Percentiles rank a stretch among this genome's conserved stretches.
Evolutionary conservation across 805 yeast species (phyloP).

Genomic region (Candida methanosorbosa): DNA sequence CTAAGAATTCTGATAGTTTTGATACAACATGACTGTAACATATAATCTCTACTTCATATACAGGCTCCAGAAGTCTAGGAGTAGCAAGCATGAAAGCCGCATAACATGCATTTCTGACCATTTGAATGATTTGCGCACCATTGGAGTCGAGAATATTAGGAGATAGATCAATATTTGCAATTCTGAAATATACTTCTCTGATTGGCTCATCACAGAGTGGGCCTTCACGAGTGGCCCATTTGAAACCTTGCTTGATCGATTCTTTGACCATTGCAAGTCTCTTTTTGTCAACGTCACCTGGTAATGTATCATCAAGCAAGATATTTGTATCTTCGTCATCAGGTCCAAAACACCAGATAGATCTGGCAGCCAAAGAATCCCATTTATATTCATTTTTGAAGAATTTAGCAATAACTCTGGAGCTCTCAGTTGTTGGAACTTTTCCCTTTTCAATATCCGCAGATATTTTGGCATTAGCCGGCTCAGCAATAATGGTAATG

Average conservation of each 20-base stretch:
- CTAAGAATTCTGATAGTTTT: slow-evolving; percentile 29
- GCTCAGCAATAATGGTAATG: slow-evolving; percentile 71
- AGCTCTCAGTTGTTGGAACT: slow-evolving; percentile 22
- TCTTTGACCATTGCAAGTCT: slow-evolving; percentile 37
- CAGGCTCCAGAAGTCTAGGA: slow-evolving; percentile 79
- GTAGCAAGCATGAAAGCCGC: slow-evolving; percentile 69
- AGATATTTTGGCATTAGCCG: slow-evolving; percentile 48
- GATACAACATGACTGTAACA: slow-evolving; percentile 34
- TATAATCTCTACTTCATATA: slow-evolving; percentile 50
- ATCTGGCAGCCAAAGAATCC: slow-evolving; percentile 79
- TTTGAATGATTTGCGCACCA: slow-evolving; percentile 69
- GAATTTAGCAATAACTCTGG: slow-evolving; percentile 39
- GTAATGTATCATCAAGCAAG: slow-evolving; percentile 63
- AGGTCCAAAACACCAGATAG: slow-evolving; percentile 74
- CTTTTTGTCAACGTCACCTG: slow-evolving; percentile 58
- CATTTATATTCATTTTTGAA: slow-evolving; percentile 56
- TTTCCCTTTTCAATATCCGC: slow-evolving; percentile 46
- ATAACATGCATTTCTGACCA: slow-evolving; percentile 78
- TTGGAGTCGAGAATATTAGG: slow-evolving; percentile 39
- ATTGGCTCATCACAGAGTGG: slow-evolving; percentile 88
- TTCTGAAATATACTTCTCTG: slow-evolving; percentile 57
- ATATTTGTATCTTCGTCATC: slow-evolving; percentile 43
- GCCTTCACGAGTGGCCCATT: slow-evolving; percentile 78
- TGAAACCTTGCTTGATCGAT: slow-evolving; percentile 66
- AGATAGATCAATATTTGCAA: slow-evolving; percentile 52